These are phyloP conservation scores for Silene noctiflora DNA, from an alignment of 179 eudicot genomes.

Conservation along the genomic window DNA sequence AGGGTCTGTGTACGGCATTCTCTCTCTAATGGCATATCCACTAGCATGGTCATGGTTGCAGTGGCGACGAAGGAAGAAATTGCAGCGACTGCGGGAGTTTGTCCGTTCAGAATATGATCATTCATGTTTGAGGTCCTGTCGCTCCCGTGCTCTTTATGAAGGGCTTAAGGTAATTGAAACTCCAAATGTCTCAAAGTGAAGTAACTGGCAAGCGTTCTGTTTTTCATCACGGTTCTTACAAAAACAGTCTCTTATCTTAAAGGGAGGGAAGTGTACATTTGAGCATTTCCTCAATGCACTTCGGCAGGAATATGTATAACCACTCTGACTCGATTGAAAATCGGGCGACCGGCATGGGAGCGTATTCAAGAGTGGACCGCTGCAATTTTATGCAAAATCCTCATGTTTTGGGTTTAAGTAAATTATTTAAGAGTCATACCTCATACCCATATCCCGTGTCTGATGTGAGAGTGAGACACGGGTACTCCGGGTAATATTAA, in stretches of 20 bases:
- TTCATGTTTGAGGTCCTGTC: constrained; percentile 97
- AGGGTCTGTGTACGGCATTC: constrained; percentile 82
- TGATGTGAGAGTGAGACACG: neutral
- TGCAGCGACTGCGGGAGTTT: constrained; percentile 82
- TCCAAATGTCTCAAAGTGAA: neutral
- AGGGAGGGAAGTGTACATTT: too few relatives aligned
- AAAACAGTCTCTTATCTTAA: too few relatives aligned
- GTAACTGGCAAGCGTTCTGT: neutral
- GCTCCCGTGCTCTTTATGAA: constrained; percentile 99
- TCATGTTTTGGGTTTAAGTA: neutral
- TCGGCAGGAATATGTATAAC: neutral
- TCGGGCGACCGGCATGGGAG: neutral
- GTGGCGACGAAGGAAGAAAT: constrained; percentile 79
- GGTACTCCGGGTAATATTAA: neutral
- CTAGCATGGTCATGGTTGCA: constrained; percentile 98
- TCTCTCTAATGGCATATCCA: constrained; percentile 71
- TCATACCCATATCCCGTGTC: neutral
- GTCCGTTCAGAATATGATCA: constrained; percentile 99
- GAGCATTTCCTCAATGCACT: neutral
- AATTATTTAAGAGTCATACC: neutral
- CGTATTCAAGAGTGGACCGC: too few relatives aligned
- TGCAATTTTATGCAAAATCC: too few relatives aligned
- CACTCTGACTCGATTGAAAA: neutral
- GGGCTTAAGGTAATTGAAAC: constrained; percentile 72
- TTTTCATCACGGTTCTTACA: too few relatives aligned